Conservation (phyloP, 192 early-diverging fungal genomes). For the Lobulomyces angularis region DNA sequence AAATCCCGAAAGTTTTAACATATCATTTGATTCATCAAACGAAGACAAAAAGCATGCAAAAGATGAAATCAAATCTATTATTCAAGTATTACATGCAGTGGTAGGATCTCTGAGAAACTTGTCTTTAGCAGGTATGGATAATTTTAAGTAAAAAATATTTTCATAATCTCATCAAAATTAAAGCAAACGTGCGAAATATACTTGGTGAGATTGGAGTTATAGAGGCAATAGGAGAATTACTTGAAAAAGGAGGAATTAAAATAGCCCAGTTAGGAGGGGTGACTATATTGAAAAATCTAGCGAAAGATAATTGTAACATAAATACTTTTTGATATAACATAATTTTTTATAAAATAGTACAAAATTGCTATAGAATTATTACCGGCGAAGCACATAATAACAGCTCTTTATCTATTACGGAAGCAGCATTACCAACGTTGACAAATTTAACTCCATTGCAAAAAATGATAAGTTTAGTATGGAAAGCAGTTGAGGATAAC, state of each 20-base stretch:
- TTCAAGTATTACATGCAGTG: slow-evolving; percentile 40
- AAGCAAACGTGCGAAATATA: slow-evolving; percentile 17
- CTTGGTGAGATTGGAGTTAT: slow-evolving; percentile 28
- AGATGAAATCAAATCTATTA: slow-evolving; percentile 19
- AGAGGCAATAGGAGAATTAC: slow-evolving; percentile 10
- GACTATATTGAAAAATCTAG: slow-evolving; percentile 34
- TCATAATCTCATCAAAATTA: slow-evolving; percentile 4
- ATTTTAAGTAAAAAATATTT: neutral
- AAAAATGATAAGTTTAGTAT: slow-evolving; percentile 26
- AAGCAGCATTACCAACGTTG: too few species aligned
- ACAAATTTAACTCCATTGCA: slow-evolving; percentile 18
- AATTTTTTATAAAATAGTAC: slow-evolving; percentile 15
- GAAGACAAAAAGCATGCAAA: slow-evolving; percentile 2
- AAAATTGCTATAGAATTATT: slow-evolving; percentile 34
- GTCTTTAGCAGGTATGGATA: slow-evolving; percentile 22
- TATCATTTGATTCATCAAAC: slow-evolving; percentile 19
- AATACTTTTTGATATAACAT: neutral
- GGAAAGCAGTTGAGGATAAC: slow-evolving; percentile 34
- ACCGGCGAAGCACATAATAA: slow-evolving; percentile 27
- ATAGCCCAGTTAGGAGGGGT: slow-evolving; percentile 28
- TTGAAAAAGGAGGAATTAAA: slow-evolving; percentile 25
- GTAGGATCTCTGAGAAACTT: slow-evolving; percentile 41
- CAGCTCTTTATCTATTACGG: neutral
- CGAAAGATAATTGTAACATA: slow-evolving; percentile 17
- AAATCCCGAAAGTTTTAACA: slow-evolving; percentile 18